These are phyloP conservation scores for Mycena olivaceomarginata DNA, from an alignment of 768 basidiomycete species.

Conservation along the genomic window DNA sequence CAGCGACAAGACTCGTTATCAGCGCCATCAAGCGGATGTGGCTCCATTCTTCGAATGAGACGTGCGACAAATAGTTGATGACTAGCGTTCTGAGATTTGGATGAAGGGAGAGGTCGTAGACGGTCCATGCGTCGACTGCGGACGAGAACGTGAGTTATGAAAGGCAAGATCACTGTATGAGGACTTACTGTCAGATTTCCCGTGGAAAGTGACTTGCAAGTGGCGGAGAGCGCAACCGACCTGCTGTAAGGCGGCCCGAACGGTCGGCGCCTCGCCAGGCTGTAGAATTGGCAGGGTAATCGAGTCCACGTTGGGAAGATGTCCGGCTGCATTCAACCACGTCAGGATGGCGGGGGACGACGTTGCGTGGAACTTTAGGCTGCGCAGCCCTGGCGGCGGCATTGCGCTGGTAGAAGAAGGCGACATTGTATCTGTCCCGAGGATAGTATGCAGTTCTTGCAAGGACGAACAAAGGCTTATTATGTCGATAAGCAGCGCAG, in stretches of 20 bases:
- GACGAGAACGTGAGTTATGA: neutral
- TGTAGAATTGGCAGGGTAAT: neutral
- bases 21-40: neutral
- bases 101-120: constrained; percentile 2
- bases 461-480: neutral
- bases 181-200: neutral
- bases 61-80: neutral
- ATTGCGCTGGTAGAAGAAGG: neutral
- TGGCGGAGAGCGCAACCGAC: neutral
- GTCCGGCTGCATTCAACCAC: neutral
- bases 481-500: neutral
- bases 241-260: neutral
- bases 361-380: neutral
- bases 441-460: neutral
- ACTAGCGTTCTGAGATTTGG: neutral
- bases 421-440: no score
- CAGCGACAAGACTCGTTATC: neutral
- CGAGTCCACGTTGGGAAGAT: neutral
- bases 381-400: neutral
- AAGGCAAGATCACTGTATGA: neutral
- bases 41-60: neutral
- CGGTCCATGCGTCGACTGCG: neutral
- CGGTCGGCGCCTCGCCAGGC: neutral
- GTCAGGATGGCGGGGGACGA: neutral
- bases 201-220: neutral